Conservation (phyloP, 225 moss, liverwort and hornwort species). For the Physcomitrium patens region DNA sequence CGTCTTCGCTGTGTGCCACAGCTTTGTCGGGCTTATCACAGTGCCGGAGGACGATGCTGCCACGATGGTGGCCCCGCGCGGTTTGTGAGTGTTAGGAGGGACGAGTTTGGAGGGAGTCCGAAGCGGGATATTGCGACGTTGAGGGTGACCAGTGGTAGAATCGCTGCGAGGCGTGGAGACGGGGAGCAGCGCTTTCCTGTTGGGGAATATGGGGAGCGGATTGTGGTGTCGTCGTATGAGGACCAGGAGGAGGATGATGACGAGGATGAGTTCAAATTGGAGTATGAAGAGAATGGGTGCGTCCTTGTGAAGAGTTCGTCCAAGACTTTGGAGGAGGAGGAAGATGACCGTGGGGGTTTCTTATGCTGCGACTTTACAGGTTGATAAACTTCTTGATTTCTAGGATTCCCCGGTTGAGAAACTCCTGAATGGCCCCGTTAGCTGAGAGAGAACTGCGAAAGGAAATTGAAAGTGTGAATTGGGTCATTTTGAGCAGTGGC, state of each 20-base stretch:
- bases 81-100: conserved; percentile 10
- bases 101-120: neutral
- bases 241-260: conserved; percentile 49
- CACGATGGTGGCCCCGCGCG: neutral
- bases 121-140: neutral
- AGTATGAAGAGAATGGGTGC: conserved; percentile 85
- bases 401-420: neutral
- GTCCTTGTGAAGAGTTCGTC: conserved; percentile 70
- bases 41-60: conserved; percentile 8
- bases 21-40: conserved; percentile 13
- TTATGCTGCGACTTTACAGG: conserved; percentile 87
- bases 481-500: too few species aligned
- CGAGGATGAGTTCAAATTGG: conserved; percentile 62
- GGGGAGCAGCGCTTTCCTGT: conserved; percentile 72
- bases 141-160: conserved; percentile 19
- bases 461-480: too few species aligned
- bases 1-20: conserved; percentile 16
- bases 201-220: conserved; percentile 90
- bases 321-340: conserved; percentile 65
- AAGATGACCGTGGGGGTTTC: conserved; percentile 51
- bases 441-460: too few species aligned
- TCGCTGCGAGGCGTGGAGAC: conserved; percentile 36
- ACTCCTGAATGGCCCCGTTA: too few species aligned
- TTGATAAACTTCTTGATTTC: conserved; percentile 5
- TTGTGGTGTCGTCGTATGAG: conserved; percentile 64